These are phyloP conservation scores for Persicaria maculosa DNA, from an alignment of 148 eudicot genomes.

Conservation along the genomic window DNA sequence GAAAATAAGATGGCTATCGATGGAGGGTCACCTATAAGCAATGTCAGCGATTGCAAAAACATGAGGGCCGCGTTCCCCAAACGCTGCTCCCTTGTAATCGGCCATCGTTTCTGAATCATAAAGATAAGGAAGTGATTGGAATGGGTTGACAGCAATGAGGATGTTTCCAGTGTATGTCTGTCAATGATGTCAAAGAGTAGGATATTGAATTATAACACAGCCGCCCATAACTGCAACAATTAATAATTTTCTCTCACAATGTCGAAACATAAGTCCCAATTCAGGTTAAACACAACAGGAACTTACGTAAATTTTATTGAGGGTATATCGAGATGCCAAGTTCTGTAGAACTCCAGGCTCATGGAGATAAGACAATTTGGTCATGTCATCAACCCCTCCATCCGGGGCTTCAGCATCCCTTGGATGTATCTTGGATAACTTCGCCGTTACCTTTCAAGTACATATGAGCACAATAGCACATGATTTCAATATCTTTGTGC, in stretches of 20 bases:
- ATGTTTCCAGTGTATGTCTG: constrained; percentile 97
- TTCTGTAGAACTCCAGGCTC: constrained; percentile 93
- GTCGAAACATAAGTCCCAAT: constrained; percentile 11
- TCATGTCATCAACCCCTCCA: constrained; percentile 97
- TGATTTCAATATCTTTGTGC: neutral
- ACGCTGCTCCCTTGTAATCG: constrained; percentile 76
- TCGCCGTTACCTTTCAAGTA: constrained; percentile 37
- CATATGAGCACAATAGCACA: neutral
- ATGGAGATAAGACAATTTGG: constrained; percentile 82
- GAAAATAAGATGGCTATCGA: neutral
- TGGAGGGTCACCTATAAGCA: constrained; percentile 56
- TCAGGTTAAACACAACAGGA: neutral
- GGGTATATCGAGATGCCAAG: constrained; percentile 56
- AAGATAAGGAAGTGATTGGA: constrained; percentile 75
- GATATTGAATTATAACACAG: constrained; percentile 38
- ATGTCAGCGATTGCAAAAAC: constrained; percentile 87
- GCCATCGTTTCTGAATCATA: constrained; percentile 82
- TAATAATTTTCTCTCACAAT: constrained; percentile 29
- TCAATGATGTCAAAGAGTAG: constrained; percentile 42
- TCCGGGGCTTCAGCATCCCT: constrained; percentile 83
- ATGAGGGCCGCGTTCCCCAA: constrained; percentile 90
- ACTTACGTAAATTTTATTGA: constrained; percentile 87
- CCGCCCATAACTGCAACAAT: constrained; percentile 38
- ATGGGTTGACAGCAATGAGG: constrained; percentile 92
- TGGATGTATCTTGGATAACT: constrained; percentile 51